Percentiles rank a stretch among this genome's conserved stretches.
These are phyloP conservation scores for Coniochaeta sp. DNA, from an alignment of 2,329 filamentous ascomycete species.

Conservation along the genomic window DNA sequence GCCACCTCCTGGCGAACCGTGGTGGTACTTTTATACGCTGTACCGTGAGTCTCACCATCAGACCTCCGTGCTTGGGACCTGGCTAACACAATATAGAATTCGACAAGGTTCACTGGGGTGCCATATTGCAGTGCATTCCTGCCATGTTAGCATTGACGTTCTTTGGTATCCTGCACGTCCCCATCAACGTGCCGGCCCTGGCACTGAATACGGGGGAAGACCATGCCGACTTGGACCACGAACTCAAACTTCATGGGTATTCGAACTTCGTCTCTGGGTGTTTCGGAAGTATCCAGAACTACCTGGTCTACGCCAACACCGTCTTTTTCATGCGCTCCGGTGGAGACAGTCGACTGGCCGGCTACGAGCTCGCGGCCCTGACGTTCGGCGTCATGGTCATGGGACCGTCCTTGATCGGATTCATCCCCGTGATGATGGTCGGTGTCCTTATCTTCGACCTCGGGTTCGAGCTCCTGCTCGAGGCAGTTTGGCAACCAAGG, in stretches of 20 bases:
- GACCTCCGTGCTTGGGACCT: neutral
- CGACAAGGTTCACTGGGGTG: constrained; percentile 72
- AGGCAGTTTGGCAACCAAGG: constrained; percentile 82
- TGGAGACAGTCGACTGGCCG: constrained; percentile 78
- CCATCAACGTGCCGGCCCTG: constrained; percentile 93
- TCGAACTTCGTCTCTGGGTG: constrained; percentile 88
- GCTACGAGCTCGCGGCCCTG: constrained; percentile 71
- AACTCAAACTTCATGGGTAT: constrained; percentile 85
- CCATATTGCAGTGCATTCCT: constrained; percentile 75
- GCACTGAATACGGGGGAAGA: constrained; percentile 89
- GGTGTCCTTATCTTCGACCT: constrained; percentile 91
- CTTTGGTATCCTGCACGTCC: constrained; percentile 93
- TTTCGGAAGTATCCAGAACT: constrained; percentile 88
- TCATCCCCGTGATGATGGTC: constrained; percentile 94
- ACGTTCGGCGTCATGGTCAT: constrained; percentile 79
- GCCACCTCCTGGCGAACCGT: constrained; percentile 77
- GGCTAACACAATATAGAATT: constrained; percentile 53
- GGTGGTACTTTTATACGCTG: constrained; percentile 96
- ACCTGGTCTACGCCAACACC: constrained; percentile 95
- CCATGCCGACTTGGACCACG: constrained; percentile 82
- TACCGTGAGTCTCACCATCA: constrained; percentile 63
- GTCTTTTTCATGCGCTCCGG: constrained; percentile 94
- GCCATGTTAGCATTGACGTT: constrained; percentile 97
- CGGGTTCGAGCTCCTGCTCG: constrained; percentile 83
- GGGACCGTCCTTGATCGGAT: constrained; percentile 84